Conservation (phyloP, 2,329 filamentous ascomycete genomes). For the Atkinsonella hypoxylon region DNA sequence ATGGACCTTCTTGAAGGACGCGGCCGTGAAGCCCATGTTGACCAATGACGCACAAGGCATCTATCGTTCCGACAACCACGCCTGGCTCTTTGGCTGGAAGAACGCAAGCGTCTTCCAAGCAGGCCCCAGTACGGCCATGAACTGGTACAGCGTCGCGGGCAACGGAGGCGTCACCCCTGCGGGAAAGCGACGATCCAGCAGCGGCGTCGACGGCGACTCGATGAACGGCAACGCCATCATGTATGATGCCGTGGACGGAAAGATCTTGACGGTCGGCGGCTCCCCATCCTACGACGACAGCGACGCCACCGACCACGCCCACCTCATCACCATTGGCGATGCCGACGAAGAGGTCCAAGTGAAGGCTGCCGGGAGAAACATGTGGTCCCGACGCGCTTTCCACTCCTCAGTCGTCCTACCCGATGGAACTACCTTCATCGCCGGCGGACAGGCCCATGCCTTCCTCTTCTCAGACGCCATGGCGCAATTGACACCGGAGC, state of each 20-base stretch:
- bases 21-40: conserved; percentile 34
- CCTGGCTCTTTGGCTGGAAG: conserved; percentile 13
- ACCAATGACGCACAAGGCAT: conserved; percentile 37
- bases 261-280: conserved; percentile 42
- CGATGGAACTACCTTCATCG: conserved; percentile 33
- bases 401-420: conserved; percentile 36
- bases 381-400: conserved; percentile 29
- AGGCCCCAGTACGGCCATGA: conserved; percentile 22
- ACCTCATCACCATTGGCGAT: conserved; percentile 19
- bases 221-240: conserved; percentile 47
- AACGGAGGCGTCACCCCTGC: conserved; percentile 28
- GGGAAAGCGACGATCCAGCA: conserved; percentile 19
- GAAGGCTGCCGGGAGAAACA: conserved; percentile 11
- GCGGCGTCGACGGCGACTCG: conserved; percentile 27
- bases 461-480: conserved; percentile 32
- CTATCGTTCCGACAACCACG: conserved; percentile 25
- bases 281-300: conserved; percentile 31
- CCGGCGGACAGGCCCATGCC: conserved; percentile 32
- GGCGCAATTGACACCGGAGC: conserved; percentile 29
- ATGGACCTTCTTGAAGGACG: conserved; percentile 34
- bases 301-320: conserved; percentile 30
- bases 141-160: conserved; percentile 41
- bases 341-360: conserved; percentile 9
- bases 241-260: conserved; percentile 46
- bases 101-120: conserved; percentile 12